Percentiles rank a stretch among this genome's conserved stretches.
Evolutionary conservation across 2,329 filamentous ascomycete species (phyloP).

Genomic region (Colletotrichum orchidophilum): DNA sequence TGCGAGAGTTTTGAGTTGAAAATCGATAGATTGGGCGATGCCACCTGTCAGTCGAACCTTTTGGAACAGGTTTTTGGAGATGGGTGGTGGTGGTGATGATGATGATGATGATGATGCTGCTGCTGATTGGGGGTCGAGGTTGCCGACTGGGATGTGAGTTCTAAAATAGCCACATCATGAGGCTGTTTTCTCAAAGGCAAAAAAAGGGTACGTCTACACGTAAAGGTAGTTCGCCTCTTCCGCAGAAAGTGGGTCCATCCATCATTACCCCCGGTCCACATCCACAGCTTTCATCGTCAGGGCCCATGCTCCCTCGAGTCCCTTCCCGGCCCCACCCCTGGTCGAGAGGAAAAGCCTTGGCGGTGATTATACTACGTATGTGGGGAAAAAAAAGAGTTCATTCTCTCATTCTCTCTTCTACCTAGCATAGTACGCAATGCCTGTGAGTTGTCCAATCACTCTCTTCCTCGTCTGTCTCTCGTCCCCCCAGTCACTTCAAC

Average conservation of each 20-base stretch:
- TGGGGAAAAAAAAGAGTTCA: not conserved
- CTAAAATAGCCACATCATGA: constrained; percentile 3
- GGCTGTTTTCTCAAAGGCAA: not conserved
- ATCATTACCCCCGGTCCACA: not conserved
- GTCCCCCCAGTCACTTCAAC: too few species aligned
- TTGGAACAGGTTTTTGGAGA: not conserved
- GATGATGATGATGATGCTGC: not conserved
- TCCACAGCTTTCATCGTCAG: not conserved
- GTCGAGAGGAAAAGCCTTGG: not conserved
- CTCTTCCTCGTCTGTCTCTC: too few species aligned
- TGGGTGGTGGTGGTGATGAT: not conserved
- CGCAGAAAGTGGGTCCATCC: not conserved
- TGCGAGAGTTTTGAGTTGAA: not conserved
- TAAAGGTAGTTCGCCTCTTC: not conserved
- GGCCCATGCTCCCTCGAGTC: too few species aligned
- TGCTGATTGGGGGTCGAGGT: not conserved
- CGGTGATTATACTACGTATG: not conserved
- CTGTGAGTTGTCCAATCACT: not conserved
- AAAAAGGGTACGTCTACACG: not conserved
- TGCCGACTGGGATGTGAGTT: not conserved
- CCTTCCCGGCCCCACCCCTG: too few species aligned
- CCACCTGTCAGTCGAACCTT: not conserved
- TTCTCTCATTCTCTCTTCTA: not conserved
- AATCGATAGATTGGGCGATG: not conserved
- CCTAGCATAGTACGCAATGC: too few species aligned